These are phyloP conservation scores for Teunomyces tritomae DNA, from an alignment of 805 yeast species.

Conservation along the genomic window DNA sequence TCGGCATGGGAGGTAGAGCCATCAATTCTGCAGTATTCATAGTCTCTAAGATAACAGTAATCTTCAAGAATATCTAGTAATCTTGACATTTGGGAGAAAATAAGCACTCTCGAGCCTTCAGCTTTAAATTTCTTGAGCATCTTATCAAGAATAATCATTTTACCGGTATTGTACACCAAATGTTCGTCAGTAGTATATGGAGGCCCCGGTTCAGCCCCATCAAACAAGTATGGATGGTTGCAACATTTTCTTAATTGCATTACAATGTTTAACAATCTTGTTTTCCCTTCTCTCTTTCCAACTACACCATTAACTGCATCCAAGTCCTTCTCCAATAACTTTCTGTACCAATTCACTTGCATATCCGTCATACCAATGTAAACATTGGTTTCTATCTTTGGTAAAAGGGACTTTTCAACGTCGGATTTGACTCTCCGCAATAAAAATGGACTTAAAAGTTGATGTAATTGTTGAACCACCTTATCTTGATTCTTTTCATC, in stretches of 20 bases:
- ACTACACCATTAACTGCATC: conserved; percentile 95
- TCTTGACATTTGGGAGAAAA: conserved; percentile 93
- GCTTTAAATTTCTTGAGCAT: conserved; percentile 65
- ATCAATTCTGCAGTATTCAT: conserved; percentile 87
- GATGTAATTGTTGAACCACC: conserved; percentile 85
- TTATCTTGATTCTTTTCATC: conserved; percentile 59
- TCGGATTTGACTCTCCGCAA: conserved; percentile 88
- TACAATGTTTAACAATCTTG: conserved; percentile 86
- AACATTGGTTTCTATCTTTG: conserved; percentile 85
- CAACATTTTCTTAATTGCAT: conserved; percentile 97
- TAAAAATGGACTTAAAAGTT: conserved; percentile 82
- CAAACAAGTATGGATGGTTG: conserved; percentile 94
- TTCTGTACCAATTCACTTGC: conserved; percentile 92
- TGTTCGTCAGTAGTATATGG: conserved; percentile 96
- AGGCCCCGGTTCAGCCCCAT: conserved; percentile 99
- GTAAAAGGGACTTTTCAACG: conserved; percentile 86
- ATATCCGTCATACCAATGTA: conserved; percentile 94
- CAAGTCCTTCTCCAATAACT: conserved; percentile 84
- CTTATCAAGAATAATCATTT: conserved; percentile 85
- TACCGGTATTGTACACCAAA: conserved; percentile 83
- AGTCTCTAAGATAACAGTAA: conserved; percentile 81
- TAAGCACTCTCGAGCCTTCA: conserved; percentile 85
- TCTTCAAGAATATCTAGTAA: conserved; percentile 87
- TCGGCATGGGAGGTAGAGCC: conserved; percentile 93
- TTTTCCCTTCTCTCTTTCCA: conserved; percentile 92